phyloP scores from a whole-genome alignment of 306 rosid species.

The Astragalus glycyphyllos region DNA sequence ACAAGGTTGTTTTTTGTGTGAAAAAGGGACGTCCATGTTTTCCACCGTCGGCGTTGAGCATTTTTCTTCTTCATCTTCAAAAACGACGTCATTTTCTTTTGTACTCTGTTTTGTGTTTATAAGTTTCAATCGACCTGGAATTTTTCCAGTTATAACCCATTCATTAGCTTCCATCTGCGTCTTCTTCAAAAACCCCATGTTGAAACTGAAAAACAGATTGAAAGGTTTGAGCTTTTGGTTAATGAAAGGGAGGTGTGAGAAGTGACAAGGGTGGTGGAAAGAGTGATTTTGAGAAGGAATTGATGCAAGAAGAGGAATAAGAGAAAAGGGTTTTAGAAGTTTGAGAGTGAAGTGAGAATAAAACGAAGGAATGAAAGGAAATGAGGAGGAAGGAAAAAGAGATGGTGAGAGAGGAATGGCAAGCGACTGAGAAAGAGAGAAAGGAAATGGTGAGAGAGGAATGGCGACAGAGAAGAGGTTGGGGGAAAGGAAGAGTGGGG shows the following conservation, averaged over 20 bases:
- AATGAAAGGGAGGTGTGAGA: constrained; percentile 39
- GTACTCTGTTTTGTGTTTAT: constrained; percentile 61
- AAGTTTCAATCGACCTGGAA: constrained; percentile 70
- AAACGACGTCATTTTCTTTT: constrained; percentile 44
- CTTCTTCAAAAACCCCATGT: too few relatives aligned
- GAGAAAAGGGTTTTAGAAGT: constrained; percentile 68
- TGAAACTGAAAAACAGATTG: constrained; percentile 82
- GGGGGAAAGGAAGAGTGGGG: too few relatives aligned
- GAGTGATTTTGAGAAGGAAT: constrained; percentile 18
- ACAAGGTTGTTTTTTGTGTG: too few relatives aligned
- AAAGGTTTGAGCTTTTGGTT: constrained; percentile 15
- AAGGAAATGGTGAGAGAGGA: too few relatives aligned
- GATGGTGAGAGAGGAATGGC: too few relatives aligned
- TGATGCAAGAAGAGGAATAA: constrained; percentile 51
- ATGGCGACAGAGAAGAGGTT: too few relatives aligned
- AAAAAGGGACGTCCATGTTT: too few relatives aligned
- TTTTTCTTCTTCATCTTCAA: constrained; percentile 45
- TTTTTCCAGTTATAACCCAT: constrained; percentile 76
- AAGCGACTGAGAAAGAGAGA: too few relatives aligned
- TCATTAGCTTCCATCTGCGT: constrained; percentile 67
- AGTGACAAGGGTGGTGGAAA: constrained; percentile 13
- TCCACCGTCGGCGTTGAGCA: constrained; percentile 83
- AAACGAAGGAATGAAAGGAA: too few relatives aligned
- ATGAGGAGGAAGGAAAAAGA: too few relatives aligned
- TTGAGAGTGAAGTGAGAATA: constrained; percentile 28